Percentiles rank a stretch among this genome's conserved stretches.
These are phyloP conservation scores for Chimonanthus salicifolius DNA, from an alignment of 164 flowering plant species.

Conservation along the genomic window DNA sequence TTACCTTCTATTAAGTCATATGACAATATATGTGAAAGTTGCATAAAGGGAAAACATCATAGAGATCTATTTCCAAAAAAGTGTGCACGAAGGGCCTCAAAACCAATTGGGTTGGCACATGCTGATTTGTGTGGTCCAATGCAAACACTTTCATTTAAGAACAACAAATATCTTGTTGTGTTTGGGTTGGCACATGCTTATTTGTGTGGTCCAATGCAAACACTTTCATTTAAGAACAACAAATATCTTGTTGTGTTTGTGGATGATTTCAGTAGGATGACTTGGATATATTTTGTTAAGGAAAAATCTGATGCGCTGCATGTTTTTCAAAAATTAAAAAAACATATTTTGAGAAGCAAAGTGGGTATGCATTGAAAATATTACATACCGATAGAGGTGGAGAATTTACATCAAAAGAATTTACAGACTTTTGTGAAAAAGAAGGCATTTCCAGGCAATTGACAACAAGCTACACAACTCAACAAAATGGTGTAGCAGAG, in stretches of 20 bases:
- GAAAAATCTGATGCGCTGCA: constrained; percentile 4
- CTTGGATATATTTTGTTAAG: background rate
- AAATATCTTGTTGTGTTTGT: background rate
- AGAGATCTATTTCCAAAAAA: background rate
- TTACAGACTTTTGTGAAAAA: background rate
- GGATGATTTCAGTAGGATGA: background rate
- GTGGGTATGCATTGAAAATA: background rate
- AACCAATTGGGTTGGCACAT: background rate
- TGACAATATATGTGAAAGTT: background rate
- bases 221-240: no score
- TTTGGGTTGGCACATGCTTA: no score
- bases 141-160: background rate
- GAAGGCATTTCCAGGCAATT: background rate
- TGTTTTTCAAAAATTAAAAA: background rate
- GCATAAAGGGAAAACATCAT: background rate
- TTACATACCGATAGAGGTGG: background rate
- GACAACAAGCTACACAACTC: background rate
- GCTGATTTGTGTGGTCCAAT: constrained; percentile 2
- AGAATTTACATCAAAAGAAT: constrained; percentile 1
- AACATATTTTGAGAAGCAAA: background rate
- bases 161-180: background rate
- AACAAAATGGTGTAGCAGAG: background rate
- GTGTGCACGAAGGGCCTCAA: constrained; percentile 1
- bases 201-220: no score
- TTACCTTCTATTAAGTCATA: background rate